Base-by-base conservation (phyloP, 2,329 filamentous ascomycete genomes). In the Thielaviopsis ethacetica region DNA sequence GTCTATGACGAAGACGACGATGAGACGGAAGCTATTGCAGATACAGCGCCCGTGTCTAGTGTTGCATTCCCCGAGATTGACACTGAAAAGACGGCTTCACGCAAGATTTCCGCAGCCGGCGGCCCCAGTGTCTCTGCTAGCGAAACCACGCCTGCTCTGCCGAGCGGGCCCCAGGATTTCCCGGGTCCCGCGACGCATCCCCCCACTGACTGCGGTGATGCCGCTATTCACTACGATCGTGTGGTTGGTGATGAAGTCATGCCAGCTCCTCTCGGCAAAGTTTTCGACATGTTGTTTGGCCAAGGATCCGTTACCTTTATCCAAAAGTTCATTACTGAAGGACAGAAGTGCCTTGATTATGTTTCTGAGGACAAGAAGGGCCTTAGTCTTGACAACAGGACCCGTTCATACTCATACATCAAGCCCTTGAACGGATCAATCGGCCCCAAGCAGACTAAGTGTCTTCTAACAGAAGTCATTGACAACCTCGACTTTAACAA, bases 391-490 rank as follows among this genome's bases (percentile, higher is more conserved):
- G 88, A 94, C 19, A 87, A 84, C 71, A 87, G 84, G 68, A 79
- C 79, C 2, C 81, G 91, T 53, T 82, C 75, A 21, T 95, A 85
- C 68, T 85, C 83, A 1, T 98, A 96, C 69, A 95, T 95, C 72
- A 97, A 96, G 69, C 93, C 93, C 1, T 74, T 98, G 1, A 80
- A 84, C 65, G 87, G 78, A 1, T 77, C 88, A 0, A 91, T 98
- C 63, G 93, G 93, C 0, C 93, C 93, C 0, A 93, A 81, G 68
- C 88, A 95, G 72, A 98, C 93, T 13, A 96, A 95, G 68, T 98
- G 93, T 69, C 85, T 94, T 61, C 90, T 89, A 55, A 86, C 82
- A 0, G 90, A 95, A 71, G 86, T 79, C 4, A 68, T 98, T n/a
- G 91, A 97, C 62, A 76, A 79, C 53, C 76, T 94, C 30, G 91